Evolutionary conservation across 208 protist species (phyloP), one percentile per base, ranked within the genome.

Genomic region (Crithidia fasciculata): DNA sequence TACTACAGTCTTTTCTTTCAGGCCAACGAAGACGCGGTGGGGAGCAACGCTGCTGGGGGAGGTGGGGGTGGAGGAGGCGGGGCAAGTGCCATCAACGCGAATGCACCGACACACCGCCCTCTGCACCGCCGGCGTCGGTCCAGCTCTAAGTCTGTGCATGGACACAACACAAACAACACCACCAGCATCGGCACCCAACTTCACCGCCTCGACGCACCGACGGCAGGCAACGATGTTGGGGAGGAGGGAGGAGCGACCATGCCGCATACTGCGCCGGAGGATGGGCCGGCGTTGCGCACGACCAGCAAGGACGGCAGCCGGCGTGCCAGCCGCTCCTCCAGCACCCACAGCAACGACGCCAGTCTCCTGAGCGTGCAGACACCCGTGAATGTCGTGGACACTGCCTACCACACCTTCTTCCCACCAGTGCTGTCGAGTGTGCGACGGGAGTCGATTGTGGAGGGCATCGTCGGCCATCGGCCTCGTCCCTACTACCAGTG

Each of bases 361-460:
- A 45, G 43, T 40, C 50, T 28, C 18, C 10, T 36, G 43, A 62
- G 53, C 41, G 52, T 71, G 18, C 43, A 72, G 67, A 68, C 76
- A 0, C 72, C 77, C 3, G 49, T 75, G n/a, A 76, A 76, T 15
- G 76, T 88, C 3, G 66, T 61, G 36, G 73, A 84, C 76, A 83
- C 82, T 0, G 50, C 69, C 5, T 84, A 86, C 59, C 87, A 91
- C 74, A 86, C 81, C 44, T 89, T 87, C 44, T 88, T 85, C 45
- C 81, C 86, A 0, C 84, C 81, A 18, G 60, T 70, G 39, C 76
- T 91, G 19, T 74, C 50, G 8, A 43, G 41, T 3, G 40, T 50
- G 8, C 61, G 69, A 7, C 53, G 79, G 2, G 69, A 80, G 49
- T 40, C 45, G 28, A 84, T 91, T 56, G 77, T 89, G 8, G 59